Evolutionary conservation across 495 filamentous ascomycete species (phyloP).

Genomic region (Penicillium paradoxum): DNA sequence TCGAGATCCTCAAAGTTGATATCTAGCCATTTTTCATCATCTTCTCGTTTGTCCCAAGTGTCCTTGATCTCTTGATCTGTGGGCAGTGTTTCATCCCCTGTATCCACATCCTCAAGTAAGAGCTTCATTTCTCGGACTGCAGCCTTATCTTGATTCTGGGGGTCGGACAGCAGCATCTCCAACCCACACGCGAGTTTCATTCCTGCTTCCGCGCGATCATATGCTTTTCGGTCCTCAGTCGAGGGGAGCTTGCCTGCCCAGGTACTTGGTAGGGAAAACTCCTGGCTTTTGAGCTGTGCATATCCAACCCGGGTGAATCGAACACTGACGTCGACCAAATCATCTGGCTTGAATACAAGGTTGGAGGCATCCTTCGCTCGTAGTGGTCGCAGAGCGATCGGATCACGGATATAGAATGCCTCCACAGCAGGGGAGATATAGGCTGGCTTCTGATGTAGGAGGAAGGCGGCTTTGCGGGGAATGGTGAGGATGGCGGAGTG

Average conservation of each 20-base stretch:
- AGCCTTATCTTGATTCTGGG: conserved; percentile 59
- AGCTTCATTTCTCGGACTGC: conserved; percentile 67
- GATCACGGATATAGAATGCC: conserved; percentile 89
- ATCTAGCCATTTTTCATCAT: conserved; percentile 89
- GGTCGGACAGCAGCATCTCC: conserved; percentile 74
- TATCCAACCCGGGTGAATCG: conserved; percentile 84
- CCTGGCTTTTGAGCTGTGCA: conserved; percentile 87
- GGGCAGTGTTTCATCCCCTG: conserved; percentile 59
- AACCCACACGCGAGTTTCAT: conserved; percentile 90
- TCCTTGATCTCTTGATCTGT: conserved; percentile 63
- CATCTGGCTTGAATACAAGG: conserved; percentile 65
- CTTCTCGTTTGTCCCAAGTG: conserved; percentile 61
- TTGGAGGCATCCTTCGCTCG: conserved; percentile 40
- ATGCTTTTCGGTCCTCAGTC: conserved; percentile 31
- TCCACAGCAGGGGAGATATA: conserved; percentile 80
- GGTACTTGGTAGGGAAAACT: conserved; percentile 62
- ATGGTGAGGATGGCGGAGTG: conserved; percentile 69
- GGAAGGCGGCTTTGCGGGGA: conserved; percentile 76
- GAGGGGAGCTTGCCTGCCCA: conserved; percentile 49
- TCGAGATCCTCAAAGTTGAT: conserved; percentile 89
- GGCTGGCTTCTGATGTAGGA: conserved; percentile 66
- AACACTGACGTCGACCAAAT: conserved; percentile 72
- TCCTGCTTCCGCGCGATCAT: conserved; percentile 61
- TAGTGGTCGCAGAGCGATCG: conserved; percentile 67
- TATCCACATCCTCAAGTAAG: conserved; percentile 65